Base-by-base conservation (phyloP, 2,329 filamentous ascomycete genomes). In the Epicoccum sorghinum region DNA sequence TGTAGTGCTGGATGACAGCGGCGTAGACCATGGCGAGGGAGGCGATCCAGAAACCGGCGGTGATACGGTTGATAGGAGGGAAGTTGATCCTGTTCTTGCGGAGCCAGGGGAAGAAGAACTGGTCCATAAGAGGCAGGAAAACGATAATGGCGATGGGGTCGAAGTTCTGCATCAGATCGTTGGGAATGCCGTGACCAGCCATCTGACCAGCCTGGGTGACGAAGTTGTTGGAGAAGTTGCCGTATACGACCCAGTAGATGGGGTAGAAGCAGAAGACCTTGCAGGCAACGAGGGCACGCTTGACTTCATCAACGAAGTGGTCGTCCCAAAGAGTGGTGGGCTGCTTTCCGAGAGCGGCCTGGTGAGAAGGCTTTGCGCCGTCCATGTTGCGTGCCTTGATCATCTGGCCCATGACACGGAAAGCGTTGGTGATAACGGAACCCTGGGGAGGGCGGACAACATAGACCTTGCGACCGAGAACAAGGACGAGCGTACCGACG, bases 281-380 rank as follows among this genome's bases (percentile, higher is more conserved):
- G 80, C 88, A 91, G 30, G 88, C 89, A 71, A 79, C 69, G 4
- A 86, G 75, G 2, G 82, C 82, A 61, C 88, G 86, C 79, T 89
- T 89, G 48, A 91, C 79, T 67, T 91, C 88, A 2, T 89, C 87
- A 48, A 91, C 80, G 62, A 90, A 91, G 67, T 86, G 82, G 66
- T 90, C 87, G 55, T 89, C 83, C 86, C 88, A 91, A 24, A 84
- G 72, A 8, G 73, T 62, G 56, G 74, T 69, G 6, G 66, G 69
- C 59, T 70, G 78, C 35, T 62, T 66, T 52, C 82, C 79, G 57
- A 85, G 76, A 54, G 79, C 82, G 14, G 78, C 79, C 51, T 86
- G 85, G 78, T 83, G 86, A 4, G 82, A 84, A 3, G 86, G 87
- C 76, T 90, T 90, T 53, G 88, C 79, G 0, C 84, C 87, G 47